Conservation (phyloP, 2,329 filamentous ascomycete genomes). For the Trichoderma aggressivum region DNA sequence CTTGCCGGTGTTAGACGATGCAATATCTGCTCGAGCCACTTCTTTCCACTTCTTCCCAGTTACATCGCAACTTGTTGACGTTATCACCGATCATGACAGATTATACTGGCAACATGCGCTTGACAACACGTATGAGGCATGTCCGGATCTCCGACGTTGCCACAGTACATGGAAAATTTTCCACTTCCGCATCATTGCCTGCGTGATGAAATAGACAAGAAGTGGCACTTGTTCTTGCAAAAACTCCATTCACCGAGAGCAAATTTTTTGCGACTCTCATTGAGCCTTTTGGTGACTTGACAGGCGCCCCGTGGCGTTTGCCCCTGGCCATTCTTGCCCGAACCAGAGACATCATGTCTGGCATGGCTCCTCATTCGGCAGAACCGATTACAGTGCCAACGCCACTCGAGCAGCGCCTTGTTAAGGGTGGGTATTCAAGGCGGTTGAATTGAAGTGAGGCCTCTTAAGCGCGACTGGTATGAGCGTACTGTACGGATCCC, state of each 20-base stretch:
- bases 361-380: not conserved
- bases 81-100: not conserved
- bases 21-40: not conserved
- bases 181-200: not conserved
- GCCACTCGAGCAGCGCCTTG: not conserved
- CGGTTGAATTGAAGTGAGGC: not conserved
- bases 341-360: not conserved
- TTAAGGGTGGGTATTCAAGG: not conserved
- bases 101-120: not conserved
- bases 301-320: slow-evolving; percentile 13
- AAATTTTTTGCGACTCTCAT: not conserved
- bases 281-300: not conserved
- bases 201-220: not conserved
- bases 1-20: not conserved
- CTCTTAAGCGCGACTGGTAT: not conserved
- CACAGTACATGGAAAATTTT: not conserved
- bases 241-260: not conserved
- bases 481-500: not conserved
- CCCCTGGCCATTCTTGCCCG: not conserved
- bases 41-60: not conserved
- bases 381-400: not conserved
- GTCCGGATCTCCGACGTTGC: not conserved
- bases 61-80: not conserved
- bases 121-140: not conserved
- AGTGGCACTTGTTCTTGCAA: not conserved